Percentiles rank a stretch among this genome's conserved stretches.
Evolutionary conservation across 148 eudicot genomes (phyloP).

Genomic region (Linanthus parryae): DNA sequence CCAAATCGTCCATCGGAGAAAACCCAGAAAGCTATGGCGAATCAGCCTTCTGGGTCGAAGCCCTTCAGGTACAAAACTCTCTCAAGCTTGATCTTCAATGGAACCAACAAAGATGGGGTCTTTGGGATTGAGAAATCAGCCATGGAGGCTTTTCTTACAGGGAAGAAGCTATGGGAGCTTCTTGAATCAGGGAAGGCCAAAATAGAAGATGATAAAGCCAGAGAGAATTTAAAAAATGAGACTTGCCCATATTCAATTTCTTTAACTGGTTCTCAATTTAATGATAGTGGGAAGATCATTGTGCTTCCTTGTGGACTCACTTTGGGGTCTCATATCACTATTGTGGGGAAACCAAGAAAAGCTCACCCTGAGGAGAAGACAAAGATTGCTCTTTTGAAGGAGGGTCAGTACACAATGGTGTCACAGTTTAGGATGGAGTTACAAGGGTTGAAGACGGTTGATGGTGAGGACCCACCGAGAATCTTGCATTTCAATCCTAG

Average conservation of each 20-base stretch:
- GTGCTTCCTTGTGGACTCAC: constrained; percentile 87
- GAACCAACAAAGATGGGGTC: no score
- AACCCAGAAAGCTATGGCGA: no score
- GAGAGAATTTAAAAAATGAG: constrained; percentile 17
- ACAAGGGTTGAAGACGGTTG: constrained; percentile 85
- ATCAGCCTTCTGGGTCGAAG: no score
- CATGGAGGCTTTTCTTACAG: constrained; percentile 49
- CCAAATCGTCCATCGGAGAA: no score
- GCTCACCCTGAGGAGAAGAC: constrained; percentile 69
- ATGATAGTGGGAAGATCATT: constrained; percentile 38
- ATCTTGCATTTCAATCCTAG: constrained; percentile 87
- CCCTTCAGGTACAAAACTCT: no score
- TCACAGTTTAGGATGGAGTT: constrained; percentile 94
- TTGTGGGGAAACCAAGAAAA: constrained; percentile 65
- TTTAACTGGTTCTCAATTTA: constrained; percentile 36
- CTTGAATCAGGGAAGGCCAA: constrained; percentile 24
- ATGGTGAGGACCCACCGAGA: constrained; percentile 96
- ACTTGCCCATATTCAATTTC: constrained; percentile 58
- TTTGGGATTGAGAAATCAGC: no score
- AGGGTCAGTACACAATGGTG: constrained; percentile 66
- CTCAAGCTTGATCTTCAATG: no score
- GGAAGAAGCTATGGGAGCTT: constrained; percentile 64
- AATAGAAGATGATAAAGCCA: constrained; percentile 3
- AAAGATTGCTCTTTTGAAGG: constrained; percentile 61
- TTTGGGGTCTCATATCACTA: constrained; percentile 75